These are phyloP conservation scores for Kernera saxatilis DNA, from an alignment of 345 rosid genomes.

Conservation along the genomic window DNA sequence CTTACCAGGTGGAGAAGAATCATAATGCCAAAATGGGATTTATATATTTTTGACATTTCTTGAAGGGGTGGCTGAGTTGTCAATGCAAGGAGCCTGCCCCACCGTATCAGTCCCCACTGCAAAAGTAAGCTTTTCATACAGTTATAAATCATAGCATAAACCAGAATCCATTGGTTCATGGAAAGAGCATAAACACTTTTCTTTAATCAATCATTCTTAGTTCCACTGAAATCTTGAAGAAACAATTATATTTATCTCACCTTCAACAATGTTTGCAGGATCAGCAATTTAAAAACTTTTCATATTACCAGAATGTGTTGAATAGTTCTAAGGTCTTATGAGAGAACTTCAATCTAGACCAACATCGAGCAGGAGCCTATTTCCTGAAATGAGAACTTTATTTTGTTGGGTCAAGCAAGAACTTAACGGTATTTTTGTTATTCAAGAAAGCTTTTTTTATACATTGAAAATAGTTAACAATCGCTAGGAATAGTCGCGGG, in stretches of 20 bases:
- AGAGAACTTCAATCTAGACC: constrained; percentile 25
- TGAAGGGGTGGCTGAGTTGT: constrained; percentile 60
- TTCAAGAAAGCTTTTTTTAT: constrained; percentile 17
- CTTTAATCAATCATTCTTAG: not conserved
- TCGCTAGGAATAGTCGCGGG: not conserved
- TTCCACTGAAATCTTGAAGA: not conserved
- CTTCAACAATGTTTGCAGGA: not conserved
- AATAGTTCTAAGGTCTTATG: no score
- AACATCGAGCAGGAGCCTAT: constrained; percentile 62
- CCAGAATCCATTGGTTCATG: not conserved
- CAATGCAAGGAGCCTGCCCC: constrained; percentile 76
- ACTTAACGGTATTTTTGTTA: not conserved
- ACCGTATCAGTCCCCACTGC: constrained; percentile 52
- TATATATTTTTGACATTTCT: constrained; percentile 18
- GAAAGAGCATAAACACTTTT: not conserved
- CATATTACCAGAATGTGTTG: no score
- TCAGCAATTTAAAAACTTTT: not conserved
- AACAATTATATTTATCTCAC: not conserved
- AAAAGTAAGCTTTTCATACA: constrained; percentile 24
- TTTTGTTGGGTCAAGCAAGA: not conserved
- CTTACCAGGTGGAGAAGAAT: not conserved
- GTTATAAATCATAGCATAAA: constrained; percentile 11
- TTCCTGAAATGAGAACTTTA: constrained; percentile 38
- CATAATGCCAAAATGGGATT: not conserved
- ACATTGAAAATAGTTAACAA: constrained; percentile 13